Evolutionary conservation across 2,329 filamentous ascomycete genomes (phyloP), one percentile per base, ranked within the genome.

Genomic region (Didymella keratinophila): DNA sequence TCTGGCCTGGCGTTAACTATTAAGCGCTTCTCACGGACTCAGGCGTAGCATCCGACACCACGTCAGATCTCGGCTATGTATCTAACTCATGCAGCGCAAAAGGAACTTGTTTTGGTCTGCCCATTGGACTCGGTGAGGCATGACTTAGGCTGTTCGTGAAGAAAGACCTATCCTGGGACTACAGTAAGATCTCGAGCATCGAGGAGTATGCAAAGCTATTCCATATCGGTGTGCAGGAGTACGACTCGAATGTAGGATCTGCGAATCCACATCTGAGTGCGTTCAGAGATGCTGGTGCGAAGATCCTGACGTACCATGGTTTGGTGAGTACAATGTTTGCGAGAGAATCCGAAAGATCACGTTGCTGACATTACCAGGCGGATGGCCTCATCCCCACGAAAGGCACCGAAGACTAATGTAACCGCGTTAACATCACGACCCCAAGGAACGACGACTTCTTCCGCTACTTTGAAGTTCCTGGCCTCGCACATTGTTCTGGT

Each of bases 281-380:
- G 0, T 69, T 70, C 54, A 52, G 49, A 7, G 50, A 61, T 43
- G 55, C 57, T 2, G 68, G 67, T n/a, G 64, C 65, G 2, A 72
- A 71, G 36, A 52, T 72, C 1, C 43, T 71, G 10, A 66, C 52
- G 4, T 71, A 58, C 54, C 68, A 71, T 44, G 70, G 69, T 1
- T 37, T 65, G 11, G 37, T 56, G 4, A 48, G 44, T 36, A 36
- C 16, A n/a, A 8, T 36, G 3, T 8, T 16, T 18, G 8, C 20
- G n/a, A 12, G 21, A 25, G 9, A 12, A 3, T 6, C 7, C 2
- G 16, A 25, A 2, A 14, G 21, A 6, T 27, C 21, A 16, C 16
- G 12, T 16, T 39, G 8, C 50, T 52, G 23, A 52, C 16, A 36
- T 11, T 4, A 18, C 14, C n/a, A 55, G 36, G 44, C 52, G 2